A percentile compares a stretch with the other conserved stretches of the same genome.
phyloP scores from a whole-genome alignment of 306 rosid genomes.

The Lathyrus oleraceus region DNA sequence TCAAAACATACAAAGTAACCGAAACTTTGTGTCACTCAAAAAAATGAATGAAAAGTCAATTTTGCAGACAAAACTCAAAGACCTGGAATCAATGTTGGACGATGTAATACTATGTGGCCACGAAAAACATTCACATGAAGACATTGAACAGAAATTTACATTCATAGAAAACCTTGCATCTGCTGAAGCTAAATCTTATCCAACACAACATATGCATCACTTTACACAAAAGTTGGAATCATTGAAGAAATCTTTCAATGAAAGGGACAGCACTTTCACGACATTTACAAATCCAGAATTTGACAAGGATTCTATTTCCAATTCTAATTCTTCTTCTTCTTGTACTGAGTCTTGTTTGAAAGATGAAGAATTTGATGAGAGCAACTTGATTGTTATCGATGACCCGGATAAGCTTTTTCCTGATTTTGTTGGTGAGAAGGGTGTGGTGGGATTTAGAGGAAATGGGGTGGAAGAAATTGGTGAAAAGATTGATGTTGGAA shows the following conservation, averaged over 20 bases:
- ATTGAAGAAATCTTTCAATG: constrained; percentile 31
- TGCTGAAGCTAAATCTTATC: constrained; percentile 42
- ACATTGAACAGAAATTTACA: constrained; percentile 35
- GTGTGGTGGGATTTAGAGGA: constrained; percentile 29
- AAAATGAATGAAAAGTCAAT: constrained; percentile 36
- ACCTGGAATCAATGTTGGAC: constrained; percentile 35
- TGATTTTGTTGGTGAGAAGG: constrained; percentile 19
- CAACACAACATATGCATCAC: constrained; percentile 36
- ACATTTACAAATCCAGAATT: background rate
- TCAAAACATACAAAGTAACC: background rate
- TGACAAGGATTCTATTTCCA: constrained; percentile 10
- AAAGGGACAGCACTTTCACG: constrained; percentile 23
- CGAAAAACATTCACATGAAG: constrained; percentile 21
- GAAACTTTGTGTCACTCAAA: background rate
- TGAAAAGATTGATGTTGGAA: background rate
- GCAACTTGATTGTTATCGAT: constrained; percentile 17
- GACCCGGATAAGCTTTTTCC: constrained; percentile 17
- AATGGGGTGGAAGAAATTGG: constrained; percentile 1
- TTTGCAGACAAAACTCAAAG: constrained; percentile 45
- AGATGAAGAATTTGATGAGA: constrained; percentile 35
- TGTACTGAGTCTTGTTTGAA: constrained; percentile 44
- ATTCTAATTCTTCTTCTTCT: constrained; percentile 42
- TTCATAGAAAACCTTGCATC: constrained; percentile 40
- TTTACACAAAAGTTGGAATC: constrained; percentile 13
- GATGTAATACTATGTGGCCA: constrained; percentile 15